A percentile compares a stretch with the other conserved stretches of the same genome.
Evolutionary conservation across 129 eudicot species (phyloP).

Genomic region (Apium graveolens): DNA sequence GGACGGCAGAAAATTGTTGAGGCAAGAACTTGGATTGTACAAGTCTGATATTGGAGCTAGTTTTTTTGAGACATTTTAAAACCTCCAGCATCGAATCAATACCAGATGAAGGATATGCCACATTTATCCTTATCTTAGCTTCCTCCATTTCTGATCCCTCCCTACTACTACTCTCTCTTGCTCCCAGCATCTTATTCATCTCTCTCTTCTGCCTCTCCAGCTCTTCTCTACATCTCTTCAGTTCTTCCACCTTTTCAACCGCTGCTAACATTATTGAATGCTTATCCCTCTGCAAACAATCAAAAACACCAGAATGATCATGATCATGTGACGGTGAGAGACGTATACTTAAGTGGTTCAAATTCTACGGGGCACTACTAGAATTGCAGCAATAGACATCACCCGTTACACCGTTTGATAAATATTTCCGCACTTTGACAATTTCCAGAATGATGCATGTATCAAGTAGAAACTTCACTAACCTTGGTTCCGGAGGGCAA

Average conservation of each 20-base stretch:
- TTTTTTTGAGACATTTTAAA: constrained; percentile 20
- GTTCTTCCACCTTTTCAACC: constrained; percentile 12
- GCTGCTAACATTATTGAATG: constrained; percentile 23
- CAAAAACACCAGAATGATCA: not conserved
- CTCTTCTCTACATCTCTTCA: constrained; percentile 14
- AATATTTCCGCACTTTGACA: no score
- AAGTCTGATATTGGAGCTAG: constrained; percentile 1
- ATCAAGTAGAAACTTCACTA: not conserved
- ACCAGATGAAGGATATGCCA: constrained; percentile 27
- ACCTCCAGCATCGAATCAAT: constrained; percentile 27
- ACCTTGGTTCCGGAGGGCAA: constrained; percentile 39
- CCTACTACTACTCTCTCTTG: not conserved
- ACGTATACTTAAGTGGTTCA: no score
- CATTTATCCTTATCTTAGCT: constrained; percentile 21
- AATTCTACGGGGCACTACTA: no score
- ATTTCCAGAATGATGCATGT: no score
- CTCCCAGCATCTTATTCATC: constrained; percentile 10
- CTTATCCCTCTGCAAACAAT: constrained; percentile 24
- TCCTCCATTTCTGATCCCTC: not conserved
- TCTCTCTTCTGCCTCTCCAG: constrained; percentile 15
- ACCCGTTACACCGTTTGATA: not conserved
- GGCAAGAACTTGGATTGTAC: constrained; percentile 19
- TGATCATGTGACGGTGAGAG: not conserved
- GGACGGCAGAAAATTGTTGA: constrained; percentile 18
- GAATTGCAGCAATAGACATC: no score